These are phyloP conservation scores for Cercospora sojina DNA, from an alignment of 2,329 filamentous ascomycete species.

Conservation along the genomic window DNA sequence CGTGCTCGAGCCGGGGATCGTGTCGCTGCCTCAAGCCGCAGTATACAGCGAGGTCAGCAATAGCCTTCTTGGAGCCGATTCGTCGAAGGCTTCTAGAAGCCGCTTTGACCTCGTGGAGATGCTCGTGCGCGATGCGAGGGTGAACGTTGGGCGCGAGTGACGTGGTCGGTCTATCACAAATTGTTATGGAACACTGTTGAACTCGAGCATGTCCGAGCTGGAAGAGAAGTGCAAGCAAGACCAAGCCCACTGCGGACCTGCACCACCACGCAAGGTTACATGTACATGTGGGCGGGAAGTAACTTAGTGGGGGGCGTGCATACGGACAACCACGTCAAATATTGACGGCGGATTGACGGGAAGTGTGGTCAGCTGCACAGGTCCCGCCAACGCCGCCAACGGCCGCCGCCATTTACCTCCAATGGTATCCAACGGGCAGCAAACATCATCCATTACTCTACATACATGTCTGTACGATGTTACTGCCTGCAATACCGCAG, in stretches of 20 bases:
- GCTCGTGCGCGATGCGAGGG: background rate
- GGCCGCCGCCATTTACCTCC: background rate
- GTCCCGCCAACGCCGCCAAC: background rate
- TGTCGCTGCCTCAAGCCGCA: background rate
- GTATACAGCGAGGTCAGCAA: conserved; percentile 6
- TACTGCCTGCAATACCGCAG: background rate
- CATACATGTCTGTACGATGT: background rate
- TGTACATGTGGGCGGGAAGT: background rate
- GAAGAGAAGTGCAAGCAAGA: background rate
- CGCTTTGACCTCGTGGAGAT: background rate
- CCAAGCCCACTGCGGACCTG: background rate
- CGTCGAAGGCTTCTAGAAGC: conserved; percentile 1
- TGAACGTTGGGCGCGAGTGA: background rate
- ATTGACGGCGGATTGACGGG: background rate
- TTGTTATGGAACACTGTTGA: background rate
- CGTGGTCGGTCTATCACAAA: background rate
- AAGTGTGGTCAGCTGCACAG: background rate
- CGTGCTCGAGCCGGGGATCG: background rate
- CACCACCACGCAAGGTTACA: background rate
- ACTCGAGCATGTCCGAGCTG: background rate
- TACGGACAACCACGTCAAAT: background rate
- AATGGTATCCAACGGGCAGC: background rate
- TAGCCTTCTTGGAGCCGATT: conserved; percentile 2
- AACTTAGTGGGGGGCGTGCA: background rate
- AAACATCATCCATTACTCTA: background rate